phyloP scores from a whole-genome alignment of 2,329 filamentous ascomycete species.

The Fusarium lateritium region DNA sequence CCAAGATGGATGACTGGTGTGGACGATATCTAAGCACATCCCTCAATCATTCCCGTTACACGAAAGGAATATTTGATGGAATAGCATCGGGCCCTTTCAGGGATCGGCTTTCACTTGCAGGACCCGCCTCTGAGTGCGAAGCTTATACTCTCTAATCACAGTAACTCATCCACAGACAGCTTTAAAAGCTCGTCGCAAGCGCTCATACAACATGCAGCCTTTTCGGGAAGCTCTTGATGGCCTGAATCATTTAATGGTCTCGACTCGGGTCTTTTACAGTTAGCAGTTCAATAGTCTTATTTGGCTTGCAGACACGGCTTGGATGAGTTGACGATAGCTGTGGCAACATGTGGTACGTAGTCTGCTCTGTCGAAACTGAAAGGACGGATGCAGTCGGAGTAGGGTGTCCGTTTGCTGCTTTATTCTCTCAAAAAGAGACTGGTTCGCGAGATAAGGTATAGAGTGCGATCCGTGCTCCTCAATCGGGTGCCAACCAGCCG shows the following conservation, averaged over 20 bases:
- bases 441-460: neutral
- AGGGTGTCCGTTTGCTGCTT: neutral
- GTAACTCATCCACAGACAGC: neutral
- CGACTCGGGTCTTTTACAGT: neutral
- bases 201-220: neutral
- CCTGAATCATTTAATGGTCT: neutral
- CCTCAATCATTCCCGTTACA: neutral
- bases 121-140: too few relatives aligned
- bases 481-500: slow-evolving; percentile 2
- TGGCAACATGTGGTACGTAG: neutral
- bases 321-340: neutral
- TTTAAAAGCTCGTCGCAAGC: neutral
- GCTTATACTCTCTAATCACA: neutral
- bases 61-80: neutral
- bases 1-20: neutral
- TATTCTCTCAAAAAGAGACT: neutral
- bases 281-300: slow-evolving; percentile 9
- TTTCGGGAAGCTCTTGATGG: neutral
- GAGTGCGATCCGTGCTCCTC: slow-evolving; percentile 4
- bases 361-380: slow-evolving; percentile 1
- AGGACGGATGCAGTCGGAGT: neutral
- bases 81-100: neutral
- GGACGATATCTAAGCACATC: neutral
- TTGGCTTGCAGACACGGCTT: neutral
- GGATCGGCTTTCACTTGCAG: too few relatives aligned